Conservation (phyloP, 2,329 filamentous ascomycete species). For the Periconia digitata region DNA sequence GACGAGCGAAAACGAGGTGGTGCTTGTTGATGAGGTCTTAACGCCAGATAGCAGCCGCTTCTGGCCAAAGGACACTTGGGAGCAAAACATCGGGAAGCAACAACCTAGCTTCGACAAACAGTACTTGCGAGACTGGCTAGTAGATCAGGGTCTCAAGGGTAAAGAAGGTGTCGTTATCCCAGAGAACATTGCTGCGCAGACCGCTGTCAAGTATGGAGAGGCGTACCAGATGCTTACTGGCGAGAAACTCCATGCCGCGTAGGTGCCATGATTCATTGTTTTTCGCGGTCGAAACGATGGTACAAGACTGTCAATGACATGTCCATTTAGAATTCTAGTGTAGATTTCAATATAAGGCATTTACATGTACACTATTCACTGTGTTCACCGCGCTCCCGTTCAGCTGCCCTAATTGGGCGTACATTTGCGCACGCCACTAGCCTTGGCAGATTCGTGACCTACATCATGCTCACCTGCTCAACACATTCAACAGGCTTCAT, state of each 20-base stretch:
- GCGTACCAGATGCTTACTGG: conserved; percentile 72
- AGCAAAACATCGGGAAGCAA: conserved; percentile 62
- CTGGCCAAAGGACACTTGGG: conserved; percentile 76
- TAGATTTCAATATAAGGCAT: background rate
- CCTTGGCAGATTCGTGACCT: background rate
- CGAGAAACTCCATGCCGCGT: conserved; percentile 4
- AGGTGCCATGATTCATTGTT: background rate
- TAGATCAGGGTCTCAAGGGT: conserved; percentile 70
- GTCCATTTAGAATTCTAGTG: background rate
- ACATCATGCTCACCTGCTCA: background rate
- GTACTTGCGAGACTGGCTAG: conserved; percentile 77
- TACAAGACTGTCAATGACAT: no score
- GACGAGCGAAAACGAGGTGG: conserved; percentile 62
- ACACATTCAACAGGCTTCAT: background rate
- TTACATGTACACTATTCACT: no score
- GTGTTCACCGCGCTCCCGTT: no score
- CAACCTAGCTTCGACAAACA: conserved; percentile 87
- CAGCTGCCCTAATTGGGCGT: background rate
- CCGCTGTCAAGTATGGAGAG: conserved; percentile 72
- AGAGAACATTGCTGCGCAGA: conserved; percentile 68
- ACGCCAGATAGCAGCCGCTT: conserved; percentile 78
- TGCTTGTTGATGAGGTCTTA: conserved; percentile 81
- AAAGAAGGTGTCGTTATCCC: conserved; percentile 73
- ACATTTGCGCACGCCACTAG: background rate
- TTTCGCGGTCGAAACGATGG: background rate